These are phyloP conservation scores for Rasamsonia emersonii DNA, from an alignment of 2,329 filamentous ascomycete species.

Conservation along the genomic window DNA sequence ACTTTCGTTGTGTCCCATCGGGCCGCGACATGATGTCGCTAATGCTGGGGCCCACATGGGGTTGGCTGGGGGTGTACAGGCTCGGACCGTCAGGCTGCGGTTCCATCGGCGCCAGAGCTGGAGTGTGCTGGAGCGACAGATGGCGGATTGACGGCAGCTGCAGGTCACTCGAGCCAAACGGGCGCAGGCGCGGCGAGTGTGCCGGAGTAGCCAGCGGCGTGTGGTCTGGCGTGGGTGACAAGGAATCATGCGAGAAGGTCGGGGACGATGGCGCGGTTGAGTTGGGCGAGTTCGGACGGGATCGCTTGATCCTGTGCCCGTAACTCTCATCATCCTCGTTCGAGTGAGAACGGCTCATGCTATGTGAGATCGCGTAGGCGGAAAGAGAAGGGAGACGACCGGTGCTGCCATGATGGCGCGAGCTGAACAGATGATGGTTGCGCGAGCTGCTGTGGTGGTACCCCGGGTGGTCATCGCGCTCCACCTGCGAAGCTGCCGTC, in stretches of 20 bases:
- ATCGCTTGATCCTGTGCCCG: conserved; percentile 69
- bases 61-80: conserved; percentile 48
- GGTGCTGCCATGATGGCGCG: conserved; percentile 39
- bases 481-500: conserved; percentile 58
- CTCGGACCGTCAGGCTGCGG: conserved; percentile 53
- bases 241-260: conserved; percentile 90
- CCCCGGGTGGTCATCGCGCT: conserved; percentile 48
- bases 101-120: conserved; percentile 64
- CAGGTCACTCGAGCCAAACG: conserved; percentile 60
- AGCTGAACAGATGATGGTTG: conserved; percentile 40
- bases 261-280: conserved; percentile 93
- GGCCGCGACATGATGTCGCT: conserved; percentile 87
- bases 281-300: conserved; percentile 85
- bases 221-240: conserved; percentile 92
- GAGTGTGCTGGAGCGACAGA: conserved; percentile 56
- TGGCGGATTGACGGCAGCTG: conserved; percentile 82
- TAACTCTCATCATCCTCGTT: conserved; percentile 70
- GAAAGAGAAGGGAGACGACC: conserved; percentile 67
- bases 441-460: conserved; percentile 33
- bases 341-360: conserved; percentile 85
- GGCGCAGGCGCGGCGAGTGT: conserved; percentile 83
- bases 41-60: conserved; percentile 65
- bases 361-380: conserved; percentile 64
- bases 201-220: conserved; percentile 97
- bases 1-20: conserved; percentile 79